A percentile compares a stretch with the other conserved stretches of the same genome.
Conservation (phyloP, 345 rosid genomes). For the Aurinia saxatilis region DNA sequence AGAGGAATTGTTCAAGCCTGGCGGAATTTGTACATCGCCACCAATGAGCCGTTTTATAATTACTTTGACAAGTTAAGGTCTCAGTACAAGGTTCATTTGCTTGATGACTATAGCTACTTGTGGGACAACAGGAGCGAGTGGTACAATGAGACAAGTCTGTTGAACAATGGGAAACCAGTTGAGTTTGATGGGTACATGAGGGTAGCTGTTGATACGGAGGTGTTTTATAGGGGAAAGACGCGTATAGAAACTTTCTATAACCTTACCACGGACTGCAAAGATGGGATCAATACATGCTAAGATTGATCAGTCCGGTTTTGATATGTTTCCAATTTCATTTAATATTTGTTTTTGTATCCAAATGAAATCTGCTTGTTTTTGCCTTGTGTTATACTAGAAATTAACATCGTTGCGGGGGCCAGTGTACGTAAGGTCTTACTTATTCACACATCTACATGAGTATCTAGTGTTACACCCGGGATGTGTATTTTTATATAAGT, state of each 20-base stretch:
- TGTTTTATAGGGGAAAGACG: constrained; percentile 63
- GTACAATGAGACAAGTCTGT: constrained; percentile 67
- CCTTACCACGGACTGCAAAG: constrained; percentile 81
- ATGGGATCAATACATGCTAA: constrained; percentile 86
- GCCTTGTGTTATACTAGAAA: constrained; percentile 7
- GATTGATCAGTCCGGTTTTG: constrained; percentile 14
- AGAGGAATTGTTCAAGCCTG: constrained; percentile 51
- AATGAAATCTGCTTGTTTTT: neutral
- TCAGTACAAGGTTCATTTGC: constrained; percentile 78
- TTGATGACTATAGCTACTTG: constrained; percentile 67
- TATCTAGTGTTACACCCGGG: no score
- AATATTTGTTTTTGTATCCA: constrained; percentile 2
- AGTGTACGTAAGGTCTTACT: constrained; percentile 5
- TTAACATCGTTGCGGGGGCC: neutral
- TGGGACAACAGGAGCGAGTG: constrained; percentile 85
- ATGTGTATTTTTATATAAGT: no score
- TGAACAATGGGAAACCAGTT: constrained; percentile 61
- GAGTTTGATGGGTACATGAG: constrained; percentile 96
- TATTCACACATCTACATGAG: no score
- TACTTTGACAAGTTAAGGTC: constrained; percentile 89
- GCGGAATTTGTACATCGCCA: constrained; percentile 79
- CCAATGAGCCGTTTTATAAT: constrained; percentile 79
- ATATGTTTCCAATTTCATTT: constrained; percentile 12
- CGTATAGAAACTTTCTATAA: constrained; percentile 85
- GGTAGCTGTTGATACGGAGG: constrained; percentile 95